Conservation (phyloP, 371 early-diverging fungal genomes). For the Amoeboaphelidium protococcarum region DNA sequence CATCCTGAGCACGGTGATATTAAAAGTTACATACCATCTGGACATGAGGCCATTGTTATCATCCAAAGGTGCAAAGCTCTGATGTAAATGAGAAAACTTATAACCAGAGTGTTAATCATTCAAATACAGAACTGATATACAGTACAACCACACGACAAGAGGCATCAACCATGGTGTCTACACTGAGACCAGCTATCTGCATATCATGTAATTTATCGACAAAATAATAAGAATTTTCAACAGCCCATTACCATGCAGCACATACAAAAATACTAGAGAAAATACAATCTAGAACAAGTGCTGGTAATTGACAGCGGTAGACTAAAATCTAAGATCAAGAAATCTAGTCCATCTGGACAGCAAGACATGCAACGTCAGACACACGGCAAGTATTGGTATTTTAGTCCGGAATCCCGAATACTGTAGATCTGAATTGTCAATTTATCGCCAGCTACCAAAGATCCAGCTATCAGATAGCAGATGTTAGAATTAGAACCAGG, state of each 20-base stretch:
- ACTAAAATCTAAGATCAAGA: not conserved
- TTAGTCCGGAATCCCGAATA: constrained; percentile 47
- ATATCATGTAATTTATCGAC: constrained; percentile 26
- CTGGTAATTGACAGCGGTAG: not conserved
- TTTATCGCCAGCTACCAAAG: constrained; percentile 48
- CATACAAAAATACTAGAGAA: constrained; percentile 27
- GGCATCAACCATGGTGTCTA: not conserved
- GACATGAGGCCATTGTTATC: constrained; percentile 19
- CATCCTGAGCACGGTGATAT: constrained; percentile 61
- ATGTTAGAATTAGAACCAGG: constrained; percentile 44
- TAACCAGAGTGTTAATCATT: constrained; percentile 19
- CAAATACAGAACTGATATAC: constrained; percentile 36
- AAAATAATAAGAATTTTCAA: constrained; percentile 39
- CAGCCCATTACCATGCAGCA: constrained; percentile 31
- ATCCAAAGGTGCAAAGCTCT: not conserved
- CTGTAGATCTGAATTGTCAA: constrained; percentile 65
- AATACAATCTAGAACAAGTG: constrained; percentile 20
- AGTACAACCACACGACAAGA: constrained; percentile 37
- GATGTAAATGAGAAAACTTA: not conserved
- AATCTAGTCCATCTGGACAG: not conserved
- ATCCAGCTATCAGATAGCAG: constrained; percentile 86
- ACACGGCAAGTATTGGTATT: constrained; percentile 26
- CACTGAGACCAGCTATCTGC: not conserved
- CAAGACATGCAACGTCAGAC: constrained; percentile 7
- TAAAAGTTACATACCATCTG: constrained; percentile 73